Conservation (phyloP, 768 basidiomycete species). For the Podaxis mareebaensis region DNA sequence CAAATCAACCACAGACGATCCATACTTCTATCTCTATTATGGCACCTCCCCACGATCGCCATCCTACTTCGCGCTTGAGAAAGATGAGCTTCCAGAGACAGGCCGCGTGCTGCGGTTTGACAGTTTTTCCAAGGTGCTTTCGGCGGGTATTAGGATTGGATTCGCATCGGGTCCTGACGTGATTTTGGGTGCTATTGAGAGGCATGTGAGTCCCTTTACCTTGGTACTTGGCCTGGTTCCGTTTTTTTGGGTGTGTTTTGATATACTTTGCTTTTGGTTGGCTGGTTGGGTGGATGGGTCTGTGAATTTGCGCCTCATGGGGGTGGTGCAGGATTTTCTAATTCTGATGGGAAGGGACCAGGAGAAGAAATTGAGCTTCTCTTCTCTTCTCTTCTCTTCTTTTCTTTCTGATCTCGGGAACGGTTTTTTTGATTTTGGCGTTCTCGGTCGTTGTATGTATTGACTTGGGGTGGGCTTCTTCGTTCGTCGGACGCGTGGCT, state of each 20-base stretch:
- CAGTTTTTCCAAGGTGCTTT: conserved; percentile 83
- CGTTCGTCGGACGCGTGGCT: conserved; percentile 16
- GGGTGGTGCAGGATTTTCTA: neutral
- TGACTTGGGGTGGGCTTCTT: neutral
- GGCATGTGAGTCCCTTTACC: conserved; percentile 48
- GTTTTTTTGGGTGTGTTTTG: neutral
- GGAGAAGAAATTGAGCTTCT: neutral
- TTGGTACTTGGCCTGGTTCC: conserved; percentile 4
- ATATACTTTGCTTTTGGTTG: neutral
- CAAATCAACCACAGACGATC: conserved; percentile 58
- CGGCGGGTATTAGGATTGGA: conserved; percentile 78
- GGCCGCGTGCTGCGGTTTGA: conserved; percentile 89
- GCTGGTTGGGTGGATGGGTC: neutral
- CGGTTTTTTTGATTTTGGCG: neutral
- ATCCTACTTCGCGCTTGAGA: conserved; percentile 84
- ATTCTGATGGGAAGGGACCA: neutral
- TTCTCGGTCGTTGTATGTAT: neutral
- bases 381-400: neutral
- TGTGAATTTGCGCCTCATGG: neutral
- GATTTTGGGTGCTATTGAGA: conserved; percentile 69
- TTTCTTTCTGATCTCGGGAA: neutral
- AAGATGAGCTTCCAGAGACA: conserved; percentile 51
- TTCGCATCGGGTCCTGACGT: conserved; percentile 75
- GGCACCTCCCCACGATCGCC: conserved; percentile 61
- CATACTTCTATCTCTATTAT: conserved; percentile 79